Evolutionary conservation across 352 stramenopile genomes (phyloP).

Genomic region (Poterioochromonas sp.): DNA sequence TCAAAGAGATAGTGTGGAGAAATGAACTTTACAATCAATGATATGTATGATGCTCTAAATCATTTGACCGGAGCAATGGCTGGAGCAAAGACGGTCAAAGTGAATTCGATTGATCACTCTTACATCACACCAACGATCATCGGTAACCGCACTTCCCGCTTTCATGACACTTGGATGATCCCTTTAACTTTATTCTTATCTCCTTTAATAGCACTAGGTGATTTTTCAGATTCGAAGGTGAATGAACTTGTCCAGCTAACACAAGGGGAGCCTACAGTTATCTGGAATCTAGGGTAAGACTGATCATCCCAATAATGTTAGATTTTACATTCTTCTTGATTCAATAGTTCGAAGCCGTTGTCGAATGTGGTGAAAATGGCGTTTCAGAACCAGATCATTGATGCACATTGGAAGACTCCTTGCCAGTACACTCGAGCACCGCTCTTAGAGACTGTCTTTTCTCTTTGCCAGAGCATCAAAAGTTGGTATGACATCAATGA

Average conservation of each 20-base stretch:
- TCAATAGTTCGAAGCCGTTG: neutral
- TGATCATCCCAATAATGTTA: neutral
- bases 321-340: neutral
- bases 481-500: slow-evolving; percentile 6
- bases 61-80: neutral
- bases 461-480: slow-evolving; percentile 13
- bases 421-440: slow-evolving; percentile 13
- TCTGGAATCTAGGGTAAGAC: slow-evolving; percentile 24
- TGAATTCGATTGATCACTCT: neutral
- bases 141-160: neutral
- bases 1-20: too few species aligned
- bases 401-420: neutral
- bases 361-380: neutral
- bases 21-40: neutral
- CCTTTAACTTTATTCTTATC: neutral
- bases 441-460: neutral
- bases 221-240: neutral
- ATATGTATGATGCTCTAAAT: neutral
- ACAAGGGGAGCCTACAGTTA: neutral
- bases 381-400: slow-evolving; percentile 20
- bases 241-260: neutral
- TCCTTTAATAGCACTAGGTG: neutral
- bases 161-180: neutral
- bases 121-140: neutral
- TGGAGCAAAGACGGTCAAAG: neutral